phyloP scores from a whole-genome alignment of 2,329 filamentous ascomycete genomes.

The Alternaria arbusti region DNA sequence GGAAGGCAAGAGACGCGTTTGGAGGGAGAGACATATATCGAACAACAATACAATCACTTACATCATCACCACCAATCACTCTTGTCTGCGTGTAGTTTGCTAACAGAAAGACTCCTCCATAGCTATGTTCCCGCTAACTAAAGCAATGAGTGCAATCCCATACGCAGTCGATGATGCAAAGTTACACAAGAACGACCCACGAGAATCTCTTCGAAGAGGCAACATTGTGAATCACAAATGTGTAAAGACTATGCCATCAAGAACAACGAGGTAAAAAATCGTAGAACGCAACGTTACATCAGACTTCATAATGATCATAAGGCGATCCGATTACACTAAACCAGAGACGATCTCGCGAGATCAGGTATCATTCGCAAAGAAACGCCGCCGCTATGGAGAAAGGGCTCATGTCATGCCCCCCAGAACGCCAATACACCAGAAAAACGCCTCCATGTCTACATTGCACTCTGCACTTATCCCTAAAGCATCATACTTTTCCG shows the following conservation, averaged over 20 bases:
- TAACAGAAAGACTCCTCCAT: not conserved
- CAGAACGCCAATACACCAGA: not conserved
- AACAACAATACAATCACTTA: not conserved
- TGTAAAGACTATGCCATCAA: not conserved
- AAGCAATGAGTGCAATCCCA: not conserved
- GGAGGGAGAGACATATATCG: not conserved
- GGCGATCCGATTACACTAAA: not conserved
- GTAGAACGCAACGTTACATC: not conserved
- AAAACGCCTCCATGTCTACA: slow-evolving; percentile 1
- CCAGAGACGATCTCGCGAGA: not conserved
- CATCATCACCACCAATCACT: not conserved
- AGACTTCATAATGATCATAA: not conserved
- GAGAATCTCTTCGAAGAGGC: not conserved
- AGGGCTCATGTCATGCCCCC: not conserved
- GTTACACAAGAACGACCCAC: not conserved
- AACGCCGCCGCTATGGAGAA: slow-evolving; percentile 15
- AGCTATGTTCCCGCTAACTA: not conserved
- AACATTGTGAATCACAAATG: not conserved
- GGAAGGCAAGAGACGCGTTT: not conserved
- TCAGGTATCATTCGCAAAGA: slow-evolving; percentile 13
- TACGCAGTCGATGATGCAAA: not conserved
- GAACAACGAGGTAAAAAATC: not conserved
- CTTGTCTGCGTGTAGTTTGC: not conserved
- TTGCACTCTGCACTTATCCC: slow-evolving; percentile 9
- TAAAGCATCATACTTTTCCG: slow-evolving; percentile 54